Conservation (phyloP, 2,329 filamentous ascomycete genomes). For the Exophiala lecanii-corni region DNA sequence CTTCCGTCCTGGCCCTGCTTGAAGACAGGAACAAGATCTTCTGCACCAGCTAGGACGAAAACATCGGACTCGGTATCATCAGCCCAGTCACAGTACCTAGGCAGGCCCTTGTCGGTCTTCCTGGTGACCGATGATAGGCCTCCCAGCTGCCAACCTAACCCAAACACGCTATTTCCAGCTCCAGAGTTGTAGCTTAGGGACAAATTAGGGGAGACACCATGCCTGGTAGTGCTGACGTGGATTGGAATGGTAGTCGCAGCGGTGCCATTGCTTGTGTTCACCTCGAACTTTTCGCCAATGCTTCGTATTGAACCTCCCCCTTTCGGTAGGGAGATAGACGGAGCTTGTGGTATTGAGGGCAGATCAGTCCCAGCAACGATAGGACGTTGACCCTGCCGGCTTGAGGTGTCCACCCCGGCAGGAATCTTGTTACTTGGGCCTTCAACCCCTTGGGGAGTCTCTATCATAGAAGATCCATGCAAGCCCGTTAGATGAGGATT, state of each 20-base stretch:
- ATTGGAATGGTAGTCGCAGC: constrained; percentile 12
- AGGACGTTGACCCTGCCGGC: no score
- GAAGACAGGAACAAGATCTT: constrained; percentile 29
- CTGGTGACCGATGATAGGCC: constrained; percentile 23
- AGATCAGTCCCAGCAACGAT: no score
- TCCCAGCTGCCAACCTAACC: constrained; percentile 33
- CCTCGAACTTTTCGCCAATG: constrained; percentile 13
- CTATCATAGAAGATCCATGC: no score
- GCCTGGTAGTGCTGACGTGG: not conserved
- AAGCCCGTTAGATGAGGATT: no score
- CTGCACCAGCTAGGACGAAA: constrained; percentile 25
- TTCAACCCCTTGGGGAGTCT: no score
- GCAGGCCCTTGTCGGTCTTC: constrained; percentile 28
- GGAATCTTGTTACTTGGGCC: no score
- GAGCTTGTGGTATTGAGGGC: no score
- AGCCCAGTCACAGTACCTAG: no score
- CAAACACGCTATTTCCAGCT: constrained; percentile 29
- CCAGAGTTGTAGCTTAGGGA: constrained; percentile 29
- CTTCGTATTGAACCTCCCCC: not conserved
- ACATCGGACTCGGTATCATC: constrained; percentile 26
- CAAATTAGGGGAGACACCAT: not conserved
- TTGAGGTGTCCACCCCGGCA: no score
- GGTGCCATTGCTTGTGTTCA: constrained; percentile 14
- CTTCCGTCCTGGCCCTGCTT: no score
- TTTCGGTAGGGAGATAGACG: no score